Evolutionary conservation across 345 rosid species (phyloP).

Genomic region (Citrus medica): DNA sequence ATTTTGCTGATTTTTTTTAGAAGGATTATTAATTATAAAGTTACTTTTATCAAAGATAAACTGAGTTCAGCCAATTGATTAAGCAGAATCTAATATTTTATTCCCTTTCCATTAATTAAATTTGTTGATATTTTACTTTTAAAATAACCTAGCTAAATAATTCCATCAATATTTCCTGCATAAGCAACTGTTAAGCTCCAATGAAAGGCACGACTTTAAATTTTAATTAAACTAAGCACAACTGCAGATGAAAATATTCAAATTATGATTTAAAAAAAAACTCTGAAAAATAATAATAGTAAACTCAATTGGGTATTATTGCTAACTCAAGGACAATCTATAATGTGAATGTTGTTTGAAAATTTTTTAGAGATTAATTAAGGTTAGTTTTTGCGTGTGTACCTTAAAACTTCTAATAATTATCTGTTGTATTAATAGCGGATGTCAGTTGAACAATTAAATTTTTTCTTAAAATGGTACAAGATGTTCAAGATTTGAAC

Average conservation of each 20-base stretch:
- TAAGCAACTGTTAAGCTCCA: neutral
- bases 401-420: too few relatives aligned
- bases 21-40: neutral
- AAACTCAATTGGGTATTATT: neutral
- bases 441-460: neutral
- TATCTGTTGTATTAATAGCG: neutral
- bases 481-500: neutral
- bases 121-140: neutral
- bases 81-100: neutral
- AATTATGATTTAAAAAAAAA: too few relatives aligned
- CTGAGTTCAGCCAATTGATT: neutral
- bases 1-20: neutral
- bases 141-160: neutral
- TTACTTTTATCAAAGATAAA: neutral
- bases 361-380: neutral
- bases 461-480: neutral
- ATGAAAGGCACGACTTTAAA: neutral
- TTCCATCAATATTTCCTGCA: neutral
- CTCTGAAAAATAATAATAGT: too few relatives aligned
- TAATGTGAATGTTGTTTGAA: neutral
- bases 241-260: neutral
- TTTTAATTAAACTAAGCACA: neutral
- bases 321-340: neutral
- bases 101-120: neutral
- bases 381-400: neutral